A percentile compares a stretch with the other conserved stretches of the same genome.
Evolutionary conservation across 1,139 yeast genomes (phyloP).

Genomic region (Lizanozyma gosingica): DNA sequence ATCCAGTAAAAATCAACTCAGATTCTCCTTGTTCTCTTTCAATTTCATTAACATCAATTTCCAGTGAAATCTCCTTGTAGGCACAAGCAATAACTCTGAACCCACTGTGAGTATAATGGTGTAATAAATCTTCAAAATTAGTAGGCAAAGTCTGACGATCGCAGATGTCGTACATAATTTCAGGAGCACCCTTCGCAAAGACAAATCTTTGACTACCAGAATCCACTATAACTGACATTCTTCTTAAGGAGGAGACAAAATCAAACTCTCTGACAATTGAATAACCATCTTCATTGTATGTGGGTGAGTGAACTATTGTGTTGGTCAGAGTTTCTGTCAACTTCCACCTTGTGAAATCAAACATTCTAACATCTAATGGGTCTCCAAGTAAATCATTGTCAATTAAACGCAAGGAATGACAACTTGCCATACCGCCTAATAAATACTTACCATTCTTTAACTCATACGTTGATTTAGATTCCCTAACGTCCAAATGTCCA

Average conservation of each 20-base stretch:
- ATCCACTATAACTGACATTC: conserved; percentile 76
- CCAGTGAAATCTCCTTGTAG: conserved; percentile 34
- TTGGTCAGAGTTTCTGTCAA: conserved; percentile 38
- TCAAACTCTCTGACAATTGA: conserved; percentile 70
- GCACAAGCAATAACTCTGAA: conserved; percentile 95
- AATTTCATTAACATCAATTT: conserved; percentile 10
- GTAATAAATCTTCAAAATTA: conserved; percentile 64
- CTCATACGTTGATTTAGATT: conserved; percentile 10
- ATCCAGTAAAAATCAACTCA: conserved; percentile 69
- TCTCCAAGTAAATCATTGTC: conserved; percentile 84
- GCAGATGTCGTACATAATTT: conserved; percentile 80
- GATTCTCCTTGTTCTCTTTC: conserved; percentile 61
- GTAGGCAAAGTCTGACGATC: conserved; percentile 58
- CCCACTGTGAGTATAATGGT: conserved; percentile 86
- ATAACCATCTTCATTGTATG: conserved; percentile 24
- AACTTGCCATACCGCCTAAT: conserved; percentile 59
- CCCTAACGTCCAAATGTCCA: conserved; percentile 12
- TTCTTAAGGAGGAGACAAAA: conserved; percentile 71
- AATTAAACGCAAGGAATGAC: conserved; percentile 77
- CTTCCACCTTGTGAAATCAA: conserved; percentile 74
- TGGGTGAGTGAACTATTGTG: conserved; percentile 36
- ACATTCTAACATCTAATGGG: conserved; percentile 89
- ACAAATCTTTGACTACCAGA: conserved; percentile 26
- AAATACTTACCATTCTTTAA: conserved; percentile 26
- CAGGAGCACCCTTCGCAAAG: conserved; percentile 95